These are phyloP conservation scores for Penicillium sp. DNA, from an alignment of 2,329 filamentous ascomycete genomes.

Conservation along the genomic window DNA sequence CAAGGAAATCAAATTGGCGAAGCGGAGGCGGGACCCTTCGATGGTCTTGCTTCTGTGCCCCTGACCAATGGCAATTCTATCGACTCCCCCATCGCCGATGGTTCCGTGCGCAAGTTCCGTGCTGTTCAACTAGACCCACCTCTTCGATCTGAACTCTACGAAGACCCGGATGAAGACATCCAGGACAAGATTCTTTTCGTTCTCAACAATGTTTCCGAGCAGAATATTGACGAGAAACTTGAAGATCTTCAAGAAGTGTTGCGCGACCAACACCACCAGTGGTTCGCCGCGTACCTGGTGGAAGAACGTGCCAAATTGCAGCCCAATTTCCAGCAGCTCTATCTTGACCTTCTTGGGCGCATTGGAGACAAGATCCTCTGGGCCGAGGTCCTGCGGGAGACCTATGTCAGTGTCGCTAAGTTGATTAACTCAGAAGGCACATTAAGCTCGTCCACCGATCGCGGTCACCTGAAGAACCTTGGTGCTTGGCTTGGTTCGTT, in stretches of 20 bases:
- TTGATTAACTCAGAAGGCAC: slow-evolving; percentile 90
- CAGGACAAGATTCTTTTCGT: slow-evolving; percentile 95
- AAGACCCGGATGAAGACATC: slow-evolving; percentile 78
- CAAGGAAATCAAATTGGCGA: slow-evolving; percentile 61
- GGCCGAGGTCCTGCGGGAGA: slow-evolving; percentile 88
- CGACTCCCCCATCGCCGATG: slow-evolving; percentile 59
- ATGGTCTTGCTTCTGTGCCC: slow-evolving; percentile 34
- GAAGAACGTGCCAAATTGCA: slow-evolving; percentile 96
- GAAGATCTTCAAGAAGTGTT: slow-evolving; percentile 76
- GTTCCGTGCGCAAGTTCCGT: slow-evolving; percentile 68
- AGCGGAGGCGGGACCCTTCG: slow-evolving; percentile 45
- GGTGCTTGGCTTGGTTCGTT: slow-evolving; percentile 90
- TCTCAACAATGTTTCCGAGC: slow-evolving; percentile 91
- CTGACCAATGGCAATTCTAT: slow-evolving; percentile 72
- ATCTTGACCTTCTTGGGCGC: slow-evolving; percentile 81
- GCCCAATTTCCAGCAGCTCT: slow-evolving; percentile 92
- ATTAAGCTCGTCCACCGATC: slow-evolving; percentile 78
- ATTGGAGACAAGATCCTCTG: slow-evolving; percentile 78
- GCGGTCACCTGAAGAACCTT: slow-evolving; percentile 87
- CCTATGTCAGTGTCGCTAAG: slow-evolving; percentile 79
- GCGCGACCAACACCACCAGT: slow-evolving; percentile 80
- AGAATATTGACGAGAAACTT: slow-evolving; percentile 81
- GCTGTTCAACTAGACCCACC: slow-evolving; percentile 75
- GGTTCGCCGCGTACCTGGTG: slow-evolving; percentile 94
- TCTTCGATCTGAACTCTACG: slow-evolving; percentile 62